Conservation (phyloP, 352 stramenopile species). For the Pythium periplocum region DNA sequence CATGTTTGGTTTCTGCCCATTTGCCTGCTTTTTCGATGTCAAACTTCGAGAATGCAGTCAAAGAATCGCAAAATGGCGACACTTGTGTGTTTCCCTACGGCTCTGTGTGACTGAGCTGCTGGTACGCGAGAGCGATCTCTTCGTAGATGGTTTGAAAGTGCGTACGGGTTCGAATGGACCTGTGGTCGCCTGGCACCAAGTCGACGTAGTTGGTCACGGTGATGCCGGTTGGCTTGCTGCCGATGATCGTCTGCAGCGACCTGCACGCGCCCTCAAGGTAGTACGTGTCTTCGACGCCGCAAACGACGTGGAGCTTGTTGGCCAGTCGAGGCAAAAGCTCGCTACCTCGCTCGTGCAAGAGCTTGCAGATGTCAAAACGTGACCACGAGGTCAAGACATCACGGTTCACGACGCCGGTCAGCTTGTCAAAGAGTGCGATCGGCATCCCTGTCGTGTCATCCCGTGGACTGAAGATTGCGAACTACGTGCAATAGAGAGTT, state of each 20-base stretch:
- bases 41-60: too few species aligned
- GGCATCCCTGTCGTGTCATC: slow-evolving; percentile 38
- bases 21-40: too few species aligned
- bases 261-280: slow-evolving; percentile 71
- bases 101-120: too few species aligned
- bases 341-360: slow-evolving; percentile 27
- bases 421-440: slow-evolving; percentile 63
- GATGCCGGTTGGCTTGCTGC: slow-evolving; percentile 15
- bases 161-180: slow-evolving; percentile 48
- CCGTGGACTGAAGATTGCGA: slow-evolving; percentile 52
- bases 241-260: slow-evolving; percentile 48
- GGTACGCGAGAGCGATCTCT: slow-evolving; percentile 43
- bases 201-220: slow-evolving; percentile 58
- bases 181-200: slow-evolving; percentile 69
- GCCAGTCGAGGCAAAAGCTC: slow-evolving; percentile 37
- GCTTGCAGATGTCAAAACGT: slow-evolving; percentile 64
- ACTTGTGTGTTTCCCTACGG: too few species aligned
- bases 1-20: too few species aligned
- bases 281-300: slow-evolving; percentile 67
- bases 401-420: slow-evolving; percentile 60
- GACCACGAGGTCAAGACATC: slow-evolving; percentile 50
- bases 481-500: slow-evolving; percentile 18
- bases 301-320: slow-evolving; percentile 71
- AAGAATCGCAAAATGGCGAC: too few species aligned
- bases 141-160: slow-evolving; percentile 59